Conservation (phyloP, 306 rosid species). For the Fagus sylvatica region DNA sequence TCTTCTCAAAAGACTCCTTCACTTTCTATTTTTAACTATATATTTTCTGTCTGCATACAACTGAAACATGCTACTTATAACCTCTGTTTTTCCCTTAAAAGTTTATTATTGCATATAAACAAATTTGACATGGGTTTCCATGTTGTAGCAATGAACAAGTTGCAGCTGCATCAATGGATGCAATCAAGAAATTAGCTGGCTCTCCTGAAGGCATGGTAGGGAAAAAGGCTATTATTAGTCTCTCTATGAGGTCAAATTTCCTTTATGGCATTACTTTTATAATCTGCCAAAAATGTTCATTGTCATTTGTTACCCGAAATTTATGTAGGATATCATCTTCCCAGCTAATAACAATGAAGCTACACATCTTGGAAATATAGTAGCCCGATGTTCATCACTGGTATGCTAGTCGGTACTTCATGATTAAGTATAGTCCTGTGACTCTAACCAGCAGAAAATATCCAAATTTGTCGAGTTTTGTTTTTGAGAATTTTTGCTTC, state of each 20-base stretch:
- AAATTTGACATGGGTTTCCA: conserved; percentile 13
- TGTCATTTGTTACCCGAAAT: conserved; percentile 19
- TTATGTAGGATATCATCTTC: conserved; percentile 67
- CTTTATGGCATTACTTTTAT: conserved; percentile 16
- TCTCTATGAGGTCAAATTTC: conserved; percentile 14
- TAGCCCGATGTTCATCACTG: conserved; percentile 70
- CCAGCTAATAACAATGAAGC: conserved; percentile 58
- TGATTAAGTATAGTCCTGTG: neutral
- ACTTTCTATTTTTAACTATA: neutral
- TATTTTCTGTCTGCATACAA: neutral
- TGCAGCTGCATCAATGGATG: conserved; percentile 63
- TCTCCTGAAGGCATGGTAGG: conserved; percentile 78
- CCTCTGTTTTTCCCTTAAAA: neutral
- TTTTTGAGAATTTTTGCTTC: neutral
- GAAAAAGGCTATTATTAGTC: conserved; percentile 17
- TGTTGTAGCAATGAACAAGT: conserved; percentile 71
- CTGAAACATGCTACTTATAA: conserved; percentile 1
- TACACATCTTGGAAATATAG: conserved; percentile 62
- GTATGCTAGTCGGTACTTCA: conserved; percentile 41
- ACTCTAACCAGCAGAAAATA: neutral
- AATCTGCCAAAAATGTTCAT: conserved; percentile 1
- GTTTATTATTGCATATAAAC: neutral
- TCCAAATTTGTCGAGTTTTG: neutral
- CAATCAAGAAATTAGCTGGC: conserved; percentile 63
- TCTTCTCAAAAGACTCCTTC: conserved; percentile 1